Percentiles rank a stretch among this genome's conserved stretches.
phyloP scores from a whole-genome alignment of 805 yeast species.

The Starmerella powellii region DNA sequence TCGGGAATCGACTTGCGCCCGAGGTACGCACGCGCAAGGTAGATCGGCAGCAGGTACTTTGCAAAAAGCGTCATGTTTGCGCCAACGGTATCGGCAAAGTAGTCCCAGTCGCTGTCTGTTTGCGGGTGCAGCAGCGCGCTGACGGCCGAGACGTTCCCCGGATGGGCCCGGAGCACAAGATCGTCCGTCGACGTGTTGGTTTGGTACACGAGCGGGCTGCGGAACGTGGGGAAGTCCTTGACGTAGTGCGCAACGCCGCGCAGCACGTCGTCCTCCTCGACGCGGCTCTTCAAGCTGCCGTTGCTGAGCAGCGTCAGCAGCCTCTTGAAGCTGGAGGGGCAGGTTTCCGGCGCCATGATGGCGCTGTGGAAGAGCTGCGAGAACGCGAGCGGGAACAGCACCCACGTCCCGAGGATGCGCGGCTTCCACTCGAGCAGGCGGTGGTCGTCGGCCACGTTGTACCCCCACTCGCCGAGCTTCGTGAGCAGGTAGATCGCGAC shows the following conservation, averaged over 20 bases:
- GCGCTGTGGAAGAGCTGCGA: conserved; percentile 31
- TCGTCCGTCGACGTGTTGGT: conserved; percentile 6
- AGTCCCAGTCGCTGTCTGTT: conserved; percentile 22
- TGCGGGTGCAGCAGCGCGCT: conserved; percentile 29
- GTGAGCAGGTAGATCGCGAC: conserved; percentile 28
- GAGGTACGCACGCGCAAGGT: conserved; percentile 17
- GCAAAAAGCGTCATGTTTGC: conserved; percentile 22
- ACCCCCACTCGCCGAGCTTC: conserved; percentile 29
- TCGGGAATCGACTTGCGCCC: neutral
- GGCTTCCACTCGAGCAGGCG: conserved; percentile 27
- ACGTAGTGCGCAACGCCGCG: conserved; percentile 27
- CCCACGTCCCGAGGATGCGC: conserved; percentile 33
- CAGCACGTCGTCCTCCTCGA: conserved; percentile 26
- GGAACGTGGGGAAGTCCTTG: conserved; percentile 28
- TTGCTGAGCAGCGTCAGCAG: conserved; percentile 25
- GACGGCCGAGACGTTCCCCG: conserved; percentile 25
- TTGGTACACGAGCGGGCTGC: conserved; percentile 25
- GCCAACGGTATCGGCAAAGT: conserved; percentile 22
- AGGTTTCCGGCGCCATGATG: conserved; percentile 28
- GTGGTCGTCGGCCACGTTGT: conserved; percentile 29
- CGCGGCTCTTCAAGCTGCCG: conserved; percentile 23
- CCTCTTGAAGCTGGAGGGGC: conserved; percentile 27
- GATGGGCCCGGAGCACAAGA: conserved; percentile 28
- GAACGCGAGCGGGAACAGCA: conserved; percentile 32
- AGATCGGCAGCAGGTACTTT: conserved; percentile 26